phyloP scores from a whole-genome alignment of 257 asterid genomes.

The Lithospermum erythrorhizon region DNA sequence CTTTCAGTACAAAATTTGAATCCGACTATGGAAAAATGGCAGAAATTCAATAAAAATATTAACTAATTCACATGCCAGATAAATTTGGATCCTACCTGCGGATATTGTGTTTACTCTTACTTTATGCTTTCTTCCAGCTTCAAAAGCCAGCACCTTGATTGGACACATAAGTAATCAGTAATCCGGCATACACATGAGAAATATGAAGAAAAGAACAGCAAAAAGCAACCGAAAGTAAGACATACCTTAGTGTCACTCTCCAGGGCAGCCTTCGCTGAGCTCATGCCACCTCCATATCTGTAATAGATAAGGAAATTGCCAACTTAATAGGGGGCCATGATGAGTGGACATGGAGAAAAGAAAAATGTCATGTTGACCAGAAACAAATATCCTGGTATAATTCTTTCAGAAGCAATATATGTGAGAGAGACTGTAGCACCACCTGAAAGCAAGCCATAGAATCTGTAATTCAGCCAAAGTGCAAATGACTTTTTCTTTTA shows the following conservation, averaged over 20 bases:
- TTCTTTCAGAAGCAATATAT: slow-evolving; percentile 77
- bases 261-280: slow-evolving; percentile 84
- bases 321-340: too few relatives aligned
- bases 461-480: not conserved
- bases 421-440: slow-evolving; percentile 83
- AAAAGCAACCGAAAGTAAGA: slow-evolving; percentile 10
- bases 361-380: not conserved
- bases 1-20: not conserved
- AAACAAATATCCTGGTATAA: slow-evolving; percentile 67
- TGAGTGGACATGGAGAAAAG: slow-evolving; percentile 2
- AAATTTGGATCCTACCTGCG: slow-evolving; percentile 45
- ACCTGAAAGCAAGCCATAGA: slow-evolving; percentile 21
- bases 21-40: not conserved
- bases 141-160: slow-evolving; percentile 71
- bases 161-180: too few relatives aligned
- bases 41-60: too few relatives aligned
- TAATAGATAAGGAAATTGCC: not conserved
- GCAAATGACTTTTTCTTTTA: too few relatives aligned
- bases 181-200: too few relatives aligned
- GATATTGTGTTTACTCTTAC: slow-evolving; percentile 86
- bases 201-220: too few relatives aligned
- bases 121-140: slow-evolving; percentile 85
- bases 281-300: slow-evolving; percentile 95
- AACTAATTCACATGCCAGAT: too few relatives aligned
- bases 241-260: slow-evolving; percentile 79